Evolutionary conservation across 2,329 filamentous ascomycete genomes (phyloP).

Genomic region (Cadophora luteo-olivacea): DNA sequence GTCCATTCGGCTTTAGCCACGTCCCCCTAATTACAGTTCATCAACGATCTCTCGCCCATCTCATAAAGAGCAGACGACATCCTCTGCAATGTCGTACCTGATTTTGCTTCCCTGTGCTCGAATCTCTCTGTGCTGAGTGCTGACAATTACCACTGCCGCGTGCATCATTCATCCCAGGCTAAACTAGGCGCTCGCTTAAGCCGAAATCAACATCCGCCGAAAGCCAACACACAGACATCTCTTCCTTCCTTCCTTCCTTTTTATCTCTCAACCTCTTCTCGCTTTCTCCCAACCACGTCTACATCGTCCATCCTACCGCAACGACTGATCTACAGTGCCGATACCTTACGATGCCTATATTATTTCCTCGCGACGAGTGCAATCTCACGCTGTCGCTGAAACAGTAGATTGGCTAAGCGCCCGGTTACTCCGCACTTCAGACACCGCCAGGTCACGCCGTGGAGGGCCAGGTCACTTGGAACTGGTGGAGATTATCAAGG

Average conservation of each 20-base stretch:
- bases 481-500: conserved; percentile 16
- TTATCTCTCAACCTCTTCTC: conserved; percentile 8
- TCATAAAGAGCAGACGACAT: conserved; percentile 40
- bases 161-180: conserved; percentile 34
- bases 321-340: not conserved
- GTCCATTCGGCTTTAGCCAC: conserved; percentile 45
- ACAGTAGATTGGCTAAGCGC: conserved; percentile 28
- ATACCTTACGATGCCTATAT: not conserved
- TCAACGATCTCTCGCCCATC: conserved; percentile 34
- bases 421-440: conserved; percentile 21
- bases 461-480: conserved; percentile 3
- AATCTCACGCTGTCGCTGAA: conserved; percentile 12
- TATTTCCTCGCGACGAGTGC: not conserved
- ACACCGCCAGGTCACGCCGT: conserved; percentile 11
- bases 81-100: conserved; percentile 24
- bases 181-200: conserved; percentile 27
- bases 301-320: not conserved
- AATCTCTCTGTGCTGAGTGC: conserved; percentile 25
- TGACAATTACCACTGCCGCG: conserved; percentile 30
- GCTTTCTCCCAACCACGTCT: not conserved
- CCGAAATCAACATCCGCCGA: conserved; percentile 17
- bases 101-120: conserved; percentile 25
- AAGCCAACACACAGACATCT: conserved; percentile 8
- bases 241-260: not conserved
- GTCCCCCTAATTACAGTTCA: conserved; percentile 42